Evolutionary conservation across 2,329 filamentous ascomycete species (phyloP).

Genomic region (Neonectria faginata): DNA sequence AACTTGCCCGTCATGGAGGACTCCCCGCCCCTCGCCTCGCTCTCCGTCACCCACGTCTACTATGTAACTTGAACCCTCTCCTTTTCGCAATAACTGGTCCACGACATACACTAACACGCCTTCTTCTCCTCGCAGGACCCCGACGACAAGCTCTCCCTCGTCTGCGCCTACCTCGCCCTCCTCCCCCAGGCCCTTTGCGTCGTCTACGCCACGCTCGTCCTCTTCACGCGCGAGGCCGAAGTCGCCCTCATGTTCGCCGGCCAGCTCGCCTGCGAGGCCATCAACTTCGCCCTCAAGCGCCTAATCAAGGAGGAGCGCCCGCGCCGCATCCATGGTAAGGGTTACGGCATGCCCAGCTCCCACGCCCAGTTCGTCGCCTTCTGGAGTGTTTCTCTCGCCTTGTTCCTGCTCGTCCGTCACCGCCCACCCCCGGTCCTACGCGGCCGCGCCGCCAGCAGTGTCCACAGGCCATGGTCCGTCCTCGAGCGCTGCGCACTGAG

Average conservation of each 20-base stretch:
- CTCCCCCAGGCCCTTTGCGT: slow-evolving; percentile 92
- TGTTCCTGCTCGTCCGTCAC: slow-evolving; percentile 89
- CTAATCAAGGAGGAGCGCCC: slow-evolving; percentile 93
- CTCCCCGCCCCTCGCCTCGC: slow-evolving; percentile 78
- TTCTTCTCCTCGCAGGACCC: slow-evolving; percentile 74
- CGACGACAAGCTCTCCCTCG: slow-evolving; percentile 82
- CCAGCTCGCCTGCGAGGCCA: slow-evolving; percentile 88
- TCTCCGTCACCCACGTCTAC: slow-evolving; percentile 95
- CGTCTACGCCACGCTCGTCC: slow-evolving; percentile 89
- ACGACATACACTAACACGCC: slow-evolving; percentile 13
- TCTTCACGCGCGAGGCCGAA: slow-evolving; percentile 91
- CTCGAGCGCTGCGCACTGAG: slow-evolving; percentile 68
- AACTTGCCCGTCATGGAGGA: slow-evolving; percentile 41
- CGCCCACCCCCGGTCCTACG: slow-evolving; percentile 59
- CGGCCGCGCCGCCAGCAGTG: slow-evolving; percentile 17
- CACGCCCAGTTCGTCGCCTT: slow-evolving; percentile 96
- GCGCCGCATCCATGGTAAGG: slow-evolving; percentile 85
- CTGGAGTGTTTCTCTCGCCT: slow-evolving; percentile 84
- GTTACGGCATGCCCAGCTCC: slow-evolving; percentile 96
- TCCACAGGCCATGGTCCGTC: slow-evolving; percentile 65
- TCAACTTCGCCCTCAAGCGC: slow-evolving; percentile 91
- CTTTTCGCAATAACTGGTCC: neutral
- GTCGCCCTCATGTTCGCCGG: slow-evolving; percentile 90
- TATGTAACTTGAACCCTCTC: slow-evolving; percentile 70
- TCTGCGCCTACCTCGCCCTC: slow-evolving; percentile 94